Base-by-base conservation (phyloP, 116 monocot species). In the Trichopus zeylanicus region DNA sequence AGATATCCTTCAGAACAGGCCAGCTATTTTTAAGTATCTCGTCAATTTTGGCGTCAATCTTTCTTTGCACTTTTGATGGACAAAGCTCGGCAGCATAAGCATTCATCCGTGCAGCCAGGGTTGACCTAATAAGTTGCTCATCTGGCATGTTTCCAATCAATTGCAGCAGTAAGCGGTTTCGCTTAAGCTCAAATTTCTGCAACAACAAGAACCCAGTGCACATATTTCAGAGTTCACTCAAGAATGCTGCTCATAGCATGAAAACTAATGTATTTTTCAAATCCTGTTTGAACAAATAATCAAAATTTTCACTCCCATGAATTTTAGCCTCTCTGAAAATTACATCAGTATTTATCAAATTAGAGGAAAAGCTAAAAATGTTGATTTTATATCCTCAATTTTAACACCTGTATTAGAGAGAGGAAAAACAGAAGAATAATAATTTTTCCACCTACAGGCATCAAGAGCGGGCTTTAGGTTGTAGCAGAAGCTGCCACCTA, bases 121-220 rank as follows among this genome's bases (percentile, higher is more conserved):
- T 86, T 39, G 83, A 89, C 60, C 48, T 49, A 0, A 53, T 1
- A 31, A 89, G 73, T 52, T 94, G 89, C 70, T 80, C 86, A 25
- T 86, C 83, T n/a, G 82, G 78, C 75, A 86, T 62, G 73, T 72
- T 89, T 26, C 94, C 94, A 21, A 89, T 82, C 75, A 94, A 64
- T 67, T 83, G 89, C 66, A 86, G 57, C 31, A 93, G 80, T 30
- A 89, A 80, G 22, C 37, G 62, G 10, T 76, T 75, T 18, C 75
- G 77, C 75, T 94, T 94, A 56, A 94, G 63, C 70, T 94, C 85
- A 64, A 93, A 89, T 83, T 93, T 93, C 85, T 93, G 73, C 31
- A 57, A 68, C 7, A 74, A 18, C 19, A 25, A 20, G 42, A 42
- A 42, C 42, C 42, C 42, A 42, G 18, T 42, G n/a, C 7, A 3